Evolutionary conservation across 2,329 filamentous ascomycete genomes (phyloP).

Genomic region (Lachnellula occidentalis): DNA sequence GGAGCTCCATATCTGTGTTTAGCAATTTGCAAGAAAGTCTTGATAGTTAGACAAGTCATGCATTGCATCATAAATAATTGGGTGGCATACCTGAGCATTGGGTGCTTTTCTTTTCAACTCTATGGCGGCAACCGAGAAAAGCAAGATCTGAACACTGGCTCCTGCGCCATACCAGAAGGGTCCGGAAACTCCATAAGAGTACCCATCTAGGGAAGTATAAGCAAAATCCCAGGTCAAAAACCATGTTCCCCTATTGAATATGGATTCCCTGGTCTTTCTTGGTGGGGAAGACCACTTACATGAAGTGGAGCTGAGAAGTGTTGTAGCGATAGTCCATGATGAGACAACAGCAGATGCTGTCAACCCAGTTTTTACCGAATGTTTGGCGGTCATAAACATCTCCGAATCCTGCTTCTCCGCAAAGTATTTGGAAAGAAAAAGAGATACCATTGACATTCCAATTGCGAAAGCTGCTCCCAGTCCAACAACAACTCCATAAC

Average conservation of each 20-base stretch:
- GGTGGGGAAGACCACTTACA: slow-evolving; percentile 41
- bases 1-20: slow-evolving; percentile 66
- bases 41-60: not conserved
- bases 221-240: slow-evolving; percentile 21
- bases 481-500: slow-evolving; percentile 39
- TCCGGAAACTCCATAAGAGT: slow-evolving; percentile 48
- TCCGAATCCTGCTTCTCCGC: slow-evolving; percentile 31
- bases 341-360: slow-evolving; percentile 50
- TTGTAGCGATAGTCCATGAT: slow-evolving; percentile 74
- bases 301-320: slow-evolving; percentile 49
- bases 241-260: not conserved
- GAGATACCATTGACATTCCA: slow-evolving; percentile 33
- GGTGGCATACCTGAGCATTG: slow-evolving; percentile 57
- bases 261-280: not conserved
- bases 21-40: slow-evolving; percentile 74
- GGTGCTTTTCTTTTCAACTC: slow-evolving; percentile 77
- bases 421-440: slow-evolving; percentile 5
- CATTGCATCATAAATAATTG: not conserved
- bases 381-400: slow-evolving; percentile 46
- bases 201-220: slow-evolving; percentile 40
- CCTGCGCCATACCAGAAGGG: slow-evolving; percentile 55
- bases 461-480: slow-evolving; percentile 37
- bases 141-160: slow-evolving; percentile 50
- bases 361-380: slow-evolving; percentile 44
- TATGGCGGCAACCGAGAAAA: slow-evolving; percentile 55